Evolutionary conservation across 768 basidiomycete species (phyloP).

Genomic region (Russula abietina): DNA sequence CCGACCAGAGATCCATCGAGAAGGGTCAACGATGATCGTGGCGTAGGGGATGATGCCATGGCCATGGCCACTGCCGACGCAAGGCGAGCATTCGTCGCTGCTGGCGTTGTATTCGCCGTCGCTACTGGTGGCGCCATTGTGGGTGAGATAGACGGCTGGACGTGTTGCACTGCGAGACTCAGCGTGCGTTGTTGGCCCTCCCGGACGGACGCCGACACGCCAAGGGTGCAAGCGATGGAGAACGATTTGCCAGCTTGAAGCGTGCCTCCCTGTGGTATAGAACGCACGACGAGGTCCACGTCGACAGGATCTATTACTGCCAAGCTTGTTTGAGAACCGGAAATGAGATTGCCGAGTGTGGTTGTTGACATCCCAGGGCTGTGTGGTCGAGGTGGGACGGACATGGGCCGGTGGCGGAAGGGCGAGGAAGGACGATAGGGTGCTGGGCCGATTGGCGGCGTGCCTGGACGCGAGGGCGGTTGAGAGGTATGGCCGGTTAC

Average conservation of each 20-base stretch:
- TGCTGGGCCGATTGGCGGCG: slow-evolving; percentile 44
- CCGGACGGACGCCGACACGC: slow-evolving; percentile 43
- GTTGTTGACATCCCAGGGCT: slow-evolving; percentile 32
- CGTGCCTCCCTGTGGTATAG: slow-evolving; percentile 40
- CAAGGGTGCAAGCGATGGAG: slow-evolving; percentile 47
- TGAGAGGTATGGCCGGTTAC: slow-evolving; percentile 42
- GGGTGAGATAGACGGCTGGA: slow-evolving; percentile 38
- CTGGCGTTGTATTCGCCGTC: neutral
- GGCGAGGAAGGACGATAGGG: slow-evolving; percentile 42
- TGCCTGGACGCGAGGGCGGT: slow-evolving; percentile 45
- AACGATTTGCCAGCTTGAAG: slow-evolving; percentile 57
- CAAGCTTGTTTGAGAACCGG: slow-evolving; percentile 10
- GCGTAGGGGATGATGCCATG: slow-evolving; percentile 8
- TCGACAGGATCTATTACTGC: slow-evolving; percentile 41
- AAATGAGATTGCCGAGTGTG: slow-evolving; percentile 28
- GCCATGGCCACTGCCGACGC: neutral
- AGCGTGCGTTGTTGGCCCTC: slow-evolving; percentile 38
- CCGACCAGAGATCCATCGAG: slow-evolving; percentile 15
- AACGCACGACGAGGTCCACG: slow-evolving; percentile 49
- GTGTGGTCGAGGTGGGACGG: slow-evolving; percentile 27
- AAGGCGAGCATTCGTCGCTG: neutral
- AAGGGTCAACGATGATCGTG: neutral
- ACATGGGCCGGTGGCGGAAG: slow-evolving; percentile 33
- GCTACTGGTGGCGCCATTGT: neutral
- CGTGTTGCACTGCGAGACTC: slow-evolving; percentile 59